Base-by-base conservation (phyloP, 2,329 filamentous ascomycete species). In the Trichoderma koningii region DNA sequence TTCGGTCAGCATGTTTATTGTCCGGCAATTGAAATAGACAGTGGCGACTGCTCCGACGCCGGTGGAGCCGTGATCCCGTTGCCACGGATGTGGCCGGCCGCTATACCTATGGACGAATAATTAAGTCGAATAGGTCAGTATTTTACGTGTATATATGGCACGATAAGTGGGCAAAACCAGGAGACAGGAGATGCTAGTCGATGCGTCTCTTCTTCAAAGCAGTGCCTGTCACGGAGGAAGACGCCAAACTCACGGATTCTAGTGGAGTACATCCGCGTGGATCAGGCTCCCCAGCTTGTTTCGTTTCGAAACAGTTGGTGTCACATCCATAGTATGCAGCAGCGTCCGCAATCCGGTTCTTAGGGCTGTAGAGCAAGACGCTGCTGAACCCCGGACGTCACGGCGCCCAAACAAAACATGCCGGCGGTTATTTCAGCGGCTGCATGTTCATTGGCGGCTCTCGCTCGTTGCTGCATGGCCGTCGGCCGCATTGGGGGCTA, bases 251-350 rank as follows among this genome's bases (percentile, higher is more conserved):
- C 28, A 38, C 21, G 38, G 48, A 21, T 52, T 19, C 10, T 34
- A 28, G 57, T 45, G 59, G 59, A 50, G 48, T 26, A 17, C 21
- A 6, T 53, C 23, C 44, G 38, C 28, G 48, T 48, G 47, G 12
- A 9, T 21, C n/a, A 41, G n/a, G 3, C 17, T 53, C 23, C 45
- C 59, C 48, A 26, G n/a, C 47, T 62, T 28, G 48, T 62, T 62
- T 61, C 42, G 59, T 62, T 62, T 62, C 59, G 59, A 62, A 53
- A 62, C 48, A 14, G n/a, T 52, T 45, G 26, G 23, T 62, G 59
- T 62, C 41, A 52, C 48, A 62, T 53, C 48, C 23, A 62, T 62
- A 45, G 48, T 38, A 19, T 10, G 44, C n/a, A 45, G 34, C 10
- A 53, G 48, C n/a, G 14, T 23, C 59, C 41, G 38, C 59, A 38